Conservation (phyloP, 345 rosid species). For the Dipteronia sinensis region DNA sequence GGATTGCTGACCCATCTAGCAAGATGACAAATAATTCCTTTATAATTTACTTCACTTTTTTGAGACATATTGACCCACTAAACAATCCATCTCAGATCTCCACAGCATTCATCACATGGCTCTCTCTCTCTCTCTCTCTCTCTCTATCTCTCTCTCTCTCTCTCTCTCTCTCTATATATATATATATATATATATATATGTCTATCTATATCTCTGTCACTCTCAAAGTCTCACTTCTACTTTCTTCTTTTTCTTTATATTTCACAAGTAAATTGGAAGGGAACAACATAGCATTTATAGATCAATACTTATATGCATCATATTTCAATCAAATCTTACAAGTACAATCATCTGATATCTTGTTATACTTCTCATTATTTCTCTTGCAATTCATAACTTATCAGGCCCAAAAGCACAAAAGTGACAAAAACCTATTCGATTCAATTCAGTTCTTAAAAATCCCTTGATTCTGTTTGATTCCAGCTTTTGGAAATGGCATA, state of each 20-base stretch:
- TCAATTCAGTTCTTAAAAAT: not conserved
- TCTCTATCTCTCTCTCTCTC: not conserved
- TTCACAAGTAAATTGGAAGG: not conserved
- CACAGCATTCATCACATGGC: not conserved
- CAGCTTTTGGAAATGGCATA: not conserved
- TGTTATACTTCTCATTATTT: too few species aligned
- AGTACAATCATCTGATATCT: not conserved
- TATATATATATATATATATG: too few species aligned
- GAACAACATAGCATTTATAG: not conserved
- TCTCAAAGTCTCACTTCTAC: not conserved
- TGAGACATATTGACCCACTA: not conserved
- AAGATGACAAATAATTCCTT: not conserved
- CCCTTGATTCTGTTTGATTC: not conserved
- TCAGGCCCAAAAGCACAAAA: not conserved
- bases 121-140: not conserved
- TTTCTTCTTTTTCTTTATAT: not conserved
- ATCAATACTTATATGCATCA: not conserved
- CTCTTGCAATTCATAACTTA: not conserved
- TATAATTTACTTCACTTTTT: not conserved
- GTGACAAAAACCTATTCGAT: not conserved
- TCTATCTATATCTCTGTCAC: not conserved
- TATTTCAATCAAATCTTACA: not conserved
- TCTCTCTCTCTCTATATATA: not conserved
- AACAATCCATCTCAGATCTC: not conserved
- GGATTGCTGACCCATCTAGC: not conserved